Conservation (phyloP, 2,329 filamentous ascomycete species). For the Stenocarpella maydis region DNA sequence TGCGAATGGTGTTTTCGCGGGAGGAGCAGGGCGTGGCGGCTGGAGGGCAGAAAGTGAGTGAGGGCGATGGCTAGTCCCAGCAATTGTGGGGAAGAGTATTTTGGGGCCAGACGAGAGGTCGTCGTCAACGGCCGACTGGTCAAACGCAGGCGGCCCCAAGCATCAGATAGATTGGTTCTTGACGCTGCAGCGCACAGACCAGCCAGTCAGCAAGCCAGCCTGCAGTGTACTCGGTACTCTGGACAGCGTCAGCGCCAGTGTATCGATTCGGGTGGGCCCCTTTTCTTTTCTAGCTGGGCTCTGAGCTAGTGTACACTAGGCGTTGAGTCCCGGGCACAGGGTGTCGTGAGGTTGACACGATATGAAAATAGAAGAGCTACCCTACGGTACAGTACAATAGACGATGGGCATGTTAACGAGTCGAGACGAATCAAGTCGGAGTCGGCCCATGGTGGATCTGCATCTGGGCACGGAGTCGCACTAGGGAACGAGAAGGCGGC, state of each 20-base stretch:
- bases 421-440: background rate
- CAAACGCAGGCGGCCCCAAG: constrained; percentile 3
- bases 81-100: background rate
- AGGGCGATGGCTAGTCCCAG: constrained; percentile 7
- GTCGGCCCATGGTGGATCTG: constrained; percentile 6
- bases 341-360: background rate
- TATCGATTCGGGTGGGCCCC: too few relatives aligned
- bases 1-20: background rate
- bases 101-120: constrained; percentile 7
- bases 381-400: background rate
- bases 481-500: background rate
- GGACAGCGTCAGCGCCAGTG: too few relatives aligned
- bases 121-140: constrained; percentile 13
- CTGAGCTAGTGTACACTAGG: background rate
- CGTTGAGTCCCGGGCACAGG: background rate
- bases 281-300: background rate
- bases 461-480: constrained; percentile 6
- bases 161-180: constrained; percentile 24
- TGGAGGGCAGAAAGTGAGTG: background rate
- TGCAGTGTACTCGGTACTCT: too few relatives aligned
- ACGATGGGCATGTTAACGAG: background rate
- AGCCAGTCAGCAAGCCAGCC: too few relatives aligned
- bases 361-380: too few relatives aligned
- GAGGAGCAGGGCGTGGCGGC: too few relatives aligned
- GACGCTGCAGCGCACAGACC: background rate